Percentiles rank a stretch among this genome's conserved stretches.
Conservation (phyloP, 2,329 filamentous ascomycete genomes). For the Rosellinia necatrix region DNA sequence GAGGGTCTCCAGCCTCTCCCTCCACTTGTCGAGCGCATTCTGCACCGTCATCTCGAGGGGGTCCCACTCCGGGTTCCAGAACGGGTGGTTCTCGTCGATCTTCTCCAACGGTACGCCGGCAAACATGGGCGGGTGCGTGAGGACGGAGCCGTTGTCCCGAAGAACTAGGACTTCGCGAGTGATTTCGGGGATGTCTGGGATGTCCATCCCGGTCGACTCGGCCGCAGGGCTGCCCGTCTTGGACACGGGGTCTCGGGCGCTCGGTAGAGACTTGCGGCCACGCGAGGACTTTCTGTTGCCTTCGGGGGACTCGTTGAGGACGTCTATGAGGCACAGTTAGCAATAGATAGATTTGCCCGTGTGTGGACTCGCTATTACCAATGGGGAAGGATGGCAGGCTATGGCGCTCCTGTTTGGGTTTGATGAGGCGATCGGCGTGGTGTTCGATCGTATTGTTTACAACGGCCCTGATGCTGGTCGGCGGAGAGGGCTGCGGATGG, state of each 20-base stretch:
- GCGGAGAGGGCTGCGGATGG: conserved; percentile 24
- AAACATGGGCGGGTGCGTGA: conserved; percentile 57
- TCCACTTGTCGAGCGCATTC: conserved; percentile 53
- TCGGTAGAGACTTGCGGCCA: conserved; percentile 40
- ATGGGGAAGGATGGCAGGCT: conserved; percentile 37
- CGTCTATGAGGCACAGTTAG: conserved; percentile 30
- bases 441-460: conserved; percentile 15
- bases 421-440: conserved; percentile 31
- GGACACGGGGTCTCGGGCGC: conserved; percentile 33
- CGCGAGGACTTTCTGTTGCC: conserved; percentile 36
- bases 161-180: conserved; percentile 51
- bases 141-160: conserved; percentile 53
- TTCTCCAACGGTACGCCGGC: conserved; percentile 58
- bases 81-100: conserved; percentile 55
- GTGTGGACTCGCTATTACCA: conserved; percentile 27
- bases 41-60: conserved; percentile 50
- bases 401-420: conserved; percentile 39
- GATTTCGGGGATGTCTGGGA: conserved; percentile 45
- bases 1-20: conserved; percentile 48
- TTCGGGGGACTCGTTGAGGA: conserved; percentile 29
- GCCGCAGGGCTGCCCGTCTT: conserved; percentile 31
- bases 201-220: conserved; percentile 12
- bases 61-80: conserved; percentile 61
- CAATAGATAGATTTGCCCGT: conserved; percentile 6
- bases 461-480: conserved; percentile 16